Base-by-base conservation (phyloP, 1,139 yeast species). In the Yamadazyma trypodendri region DNA sequence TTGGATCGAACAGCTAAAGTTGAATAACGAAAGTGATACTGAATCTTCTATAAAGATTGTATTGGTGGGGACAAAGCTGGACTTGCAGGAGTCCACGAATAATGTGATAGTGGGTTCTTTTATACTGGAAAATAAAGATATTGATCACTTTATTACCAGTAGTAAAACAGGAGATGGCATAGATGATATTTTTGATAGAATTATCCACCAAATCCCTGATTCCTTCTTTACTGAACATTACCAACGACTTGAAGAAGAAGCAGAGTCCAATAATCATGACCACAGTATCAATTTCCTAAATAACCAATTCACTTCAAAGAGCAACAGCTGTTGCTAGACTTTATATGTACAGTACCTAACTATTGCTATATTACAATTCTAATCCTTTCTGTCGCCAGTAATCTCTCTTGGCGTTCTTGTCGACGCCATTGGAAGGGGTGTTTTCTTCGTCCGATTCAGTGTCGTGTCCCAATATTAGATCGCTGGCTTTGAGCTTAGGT, bases 121-220 rank as follows among this genome's bases (percentile, higher is more conserved):
- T 25, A 7, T 38, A 9, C 34, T 27, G 12, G 12, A 31, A 6
- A 40, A 44, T 24, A 38, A 35, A 2, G 38, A 46, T 4, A 35
- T 59, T 2, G 33, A 46, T 24, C 49, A 63, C 14, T 61, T 61
- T 42, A 40, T 51, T 24, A 72, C 80, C 3, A 74, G 81, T 53
- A 73, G 81, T 11, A 75, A 71, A 47, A 50, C 61, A 2, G 77
- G 78, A 20, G 51, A 54, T 2, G 80, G 79, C 0, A 56, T 77
- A 3, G 31, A 34, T 1, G 69, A 63, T 20, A 43, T 77, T 23
- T 77, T 77, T 49, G 64, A 68, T 36, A 52, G 55, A 20, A 60
- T 77, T 2, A 58, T 72, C 2, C 64, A 63, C 11, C 61, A 52
- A 10, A 75, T 87, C 1, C 72, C 67, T 22, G 72, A 65, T 3